Evolutionary conservation across 2,329 filamentous ascomycete genomes (phyloP), one percentile per base, ranked within the genome.

Genomic region (Ascochyta koolunga): DNA sequence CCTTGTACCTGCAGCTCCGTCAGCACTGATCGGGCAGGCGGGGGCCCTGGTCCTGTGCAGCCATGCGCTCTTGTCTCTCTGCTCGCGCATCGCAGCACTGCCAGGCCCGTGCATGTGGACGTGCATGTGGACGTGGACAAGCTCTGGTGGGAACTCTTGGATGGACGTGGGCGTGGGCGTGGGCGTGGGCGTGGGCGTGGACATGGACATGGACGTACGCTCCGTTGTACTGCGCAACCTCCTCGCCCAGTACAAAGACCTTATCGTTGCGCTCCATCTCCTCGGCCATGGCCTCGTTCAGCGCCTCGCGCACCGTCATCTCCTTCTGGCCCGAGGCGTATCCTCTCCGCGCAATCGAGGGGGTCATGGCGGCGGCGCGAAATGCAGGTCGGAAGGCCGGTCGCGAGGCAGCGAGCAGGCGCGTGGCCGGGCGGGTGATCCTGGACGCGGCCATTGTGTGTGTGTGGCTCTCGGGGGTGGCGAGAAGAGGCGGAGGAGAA

Each of bases 141-240:
- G n/a, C n/a, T n/a, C n/a, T n/a, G n/a, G n/a, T n/a, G n/a, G n/a
- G n/a, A n/a, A n/a, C n/a, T n/a, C n/a, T n/a, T n/a, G n/a, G n/a
- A n/a, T n/a, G n/a, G n/a, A n/a, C n/a, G n/a, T n/a, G n/a, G n/a
- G n/a, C n/a, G n/a, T n/a, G n/a, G n/a, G n/a, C n/a, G n/a, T n/a
- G n/a, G n/a, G n/a, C n/a, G n/a, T n/a, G n/a, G n/a, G n/a, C n/a
- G n/a, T n/a, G n/a, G n/a, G n/a, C n/a, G n/a, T n/a, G n/a, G n/a
- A n/a, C n/a, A n/a, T n/a, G n/a, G n/a, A n/a, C n/a, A n/a, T n/a
- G n/a, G n/a, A 79, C 82, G 76, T 79, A 86, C 83, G 93, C 93
- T 83, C 95, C 95, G 79, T 99, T 99, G 84, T 99, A 99, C 81
- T 99, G 95, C 71, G 95, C 95, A 73, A 99, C 95, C 82, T 99